Conservation (phyloP, 108 stramenopile species). For the Seminavis robusta region DNA sequence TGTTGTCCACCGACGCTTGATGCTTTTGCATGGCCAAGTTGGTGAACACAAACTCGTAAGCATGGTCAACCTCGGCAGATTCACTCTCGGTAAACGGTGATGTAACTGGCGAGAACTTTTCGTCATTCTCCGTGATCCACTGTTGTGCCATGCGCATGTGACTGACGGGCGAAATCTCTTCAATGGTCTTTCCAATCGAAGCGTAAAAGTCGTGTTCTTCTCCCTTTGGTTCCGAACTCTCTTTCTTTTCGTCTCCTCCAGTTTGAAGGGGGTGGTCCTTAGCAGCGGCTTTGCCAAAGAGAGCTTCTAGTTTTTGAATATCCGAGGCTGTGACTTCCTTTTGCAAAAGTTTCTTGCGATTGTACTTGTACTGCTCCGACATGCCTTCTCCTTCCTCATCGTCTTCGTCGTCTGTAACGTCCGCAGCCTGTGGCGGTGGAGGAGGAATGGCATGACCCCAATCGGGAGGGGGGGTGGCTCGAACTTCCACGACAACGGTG, state of each 20-base stretch:
- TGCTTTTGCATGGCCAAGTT: constrained; percentile 64
- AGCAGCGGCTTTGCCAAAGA: constrained; percentile 55
- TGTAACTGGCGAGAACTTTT: constrained; percentile 29
- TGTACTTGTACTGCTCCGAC: not conserved
- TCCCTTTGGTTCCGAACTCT: constrained; percentile 21
- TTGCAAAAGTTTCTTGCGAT: not conserved
- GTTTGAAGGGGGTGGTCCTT: constrained; percentile 6
- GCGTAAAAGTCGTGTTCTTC: constrained; percentile 68
- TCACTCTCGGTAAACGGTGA: constrained; percentile 60
- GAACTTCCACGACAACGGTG: constrained; percentile 77
- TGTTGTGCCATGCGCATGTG: constrained; percentile 58
- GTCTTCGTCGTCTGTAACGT: not conserved
- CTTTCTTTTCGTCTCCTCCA: not conserved
- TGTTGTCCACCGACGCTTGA: constrained; percentile 10
- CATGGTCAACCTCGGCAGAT: constrained; percentile 64
- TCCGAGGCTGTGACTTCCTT: constrained; percentile 48
- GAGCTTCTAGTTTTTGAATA: constrained; percentile 57
- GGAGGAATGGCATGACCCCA: constrained; percentile 33
- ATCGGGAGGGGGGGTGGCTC: constrained; percentile 62
- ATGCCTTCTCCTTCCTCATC: constrained; percentile 9
- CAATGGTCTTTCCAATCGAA: constrained; percentile 55
- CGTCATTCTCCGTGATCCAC: constrained; percentile 69
- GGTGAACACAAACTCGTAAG: constrained; percentile 79
- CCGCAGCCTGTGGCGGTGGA: constrained; percentile 9
- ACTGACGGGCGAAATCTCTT: constrained; percentile 46